Base-by-base conservation (phyloP, 2,329 filamentous ascomycete species). In the Cercospora nicotianae region DNA sequence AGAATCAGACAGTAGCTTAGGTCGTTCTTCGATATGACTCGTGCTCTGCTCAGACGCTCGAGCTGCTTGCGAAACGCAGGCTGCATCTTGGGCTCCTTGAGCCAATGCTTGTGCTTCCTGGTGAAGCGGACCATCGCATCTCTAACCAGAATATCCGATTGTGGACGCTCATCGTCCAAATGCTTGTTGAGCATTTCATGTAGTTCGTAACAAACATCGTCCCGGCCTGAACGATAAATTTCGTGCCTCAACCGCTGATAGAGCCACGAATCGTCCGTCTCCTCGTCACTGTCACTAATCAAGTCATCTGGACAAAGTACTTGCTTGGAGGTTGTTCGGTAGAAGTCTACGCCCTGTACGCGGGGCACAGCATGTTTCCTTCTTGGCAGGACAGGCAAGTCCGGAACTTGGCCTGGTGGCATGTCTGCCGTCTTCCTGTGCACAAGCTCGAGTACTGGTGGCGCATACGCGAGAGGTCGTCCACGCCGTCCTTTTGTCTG, bases 251-350 rank as follows among this genome's bases (percentile, higher is more conserved):
- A 79, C 30, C 76, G 78, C 8, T 76, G 72, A 1, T 72, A 60
- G 5, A 82, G 66, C 79, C 81, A 82, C 2, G 66, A 67, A 28
- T 78, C 75, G 51, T 82, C 80, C 0, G 78, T 68, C 5, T 81
- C 81, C 53, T 82, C 79, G 30, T 83, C 82, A 69, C 81, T 82
- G 64, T 83, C 81, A 58, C 77, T 80, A 16, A 83, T 70, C 4
- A 70, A 55, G 60, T 82, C 80, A 7, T 79, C 81, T 36, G 78
- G 74, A 7, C 70, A 59, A 2, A 84, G 69, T 2, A 73, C 74
- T 9, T 80, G 75, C 69, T 82, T 83, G 1, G 79, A 79, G 2
- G 73, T 70, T 10, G 77, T 75, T n/a, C 81, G 75, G 68, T 80
- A 83, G 66, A 82, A 80, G 0, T 73, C 75, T 12, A 82, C 70